phyloP scores from a whole-genome alignment of 1,284 basidiomycete genomes.

The Trametes sp. region DNA sequence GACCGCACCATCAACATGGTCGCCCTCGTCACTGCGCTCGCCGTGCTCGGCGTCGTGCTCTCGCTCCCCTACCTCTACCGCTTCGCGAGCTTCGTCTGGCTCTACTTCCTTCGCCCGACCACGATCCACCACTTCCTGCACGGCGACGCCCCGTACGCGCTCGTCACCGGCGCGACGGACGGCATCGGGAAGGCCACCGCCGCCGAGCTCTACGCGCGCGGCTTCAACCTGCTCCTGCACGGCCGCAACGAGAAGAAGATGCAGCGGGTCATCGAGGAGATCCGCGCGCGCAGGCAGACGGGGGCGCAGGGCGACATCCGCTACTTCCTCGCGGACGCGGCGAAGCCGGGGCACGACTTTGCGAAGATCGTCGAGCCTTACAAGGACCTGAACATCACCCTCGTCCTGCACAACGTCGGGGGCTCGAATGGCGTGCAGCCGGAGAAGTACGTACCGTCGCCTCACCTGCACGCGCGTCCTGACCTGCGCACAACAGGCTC shows the following conservation, averaged over 20 bases:
- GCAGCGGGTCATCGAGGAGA: slow-evolving; percentile 34
- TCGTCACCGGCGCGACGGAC: slow-evolving; percentile 43
- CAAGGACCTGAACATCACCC: slow-evolving; percentile 39
- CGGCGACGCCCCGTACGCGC: slow-evolving; percentile 36
- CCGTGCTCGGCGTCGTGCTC: slow-evolving; percentile 25
- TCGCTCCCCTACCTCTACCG: slow-evolving; percentile 31
- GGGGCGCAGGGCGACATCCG: slow-evolving; percentile 30
- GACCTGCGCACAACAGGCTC: slow-evolving; percentile 21
- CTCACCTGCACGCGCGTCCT: too few species aligned
- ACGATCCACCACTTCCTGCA: slow-evolving; percentile 36
- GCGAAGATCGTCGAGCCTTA: slow-evolving; percentile 32
- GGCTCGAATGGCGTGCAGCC: slow-evolving; percentile 24
- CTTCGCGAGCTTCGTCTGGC: slow-evolving; percentile 36
- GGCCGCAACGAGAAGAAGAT: slow-evolving; percentile 42
- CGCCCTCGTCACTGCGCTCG: slow-evolving; percentile 17
- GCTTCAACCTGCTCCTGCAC: slow-evolving; percentile 43
- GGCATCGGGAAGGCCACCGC: slow-evolving; percentile 43
- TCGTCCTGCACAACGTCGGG: slow-evolving; percentile 43
- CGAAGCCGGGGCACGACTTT: slow-evolving; percentile 34
- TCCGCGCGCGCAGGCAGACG: slow-evolving; percentile 21
- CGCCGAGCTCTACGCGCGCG: slow-evolving; percentile 38
- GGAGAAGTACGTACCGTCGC: slow-evolving; percentile 24
- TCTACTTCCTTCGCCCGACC: slow-evolving; percentile 39
- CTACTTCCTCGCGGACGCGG: slow-evolving; percentile 40
- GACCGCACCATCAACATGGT: slow-evolving; percentile 1